A percentile compares a stretch with the other conserved stretches of the same genome.
Conservation (phyloP, 805 yeast genomes). For the Zygosaccharomyces bisporus region DNA sequence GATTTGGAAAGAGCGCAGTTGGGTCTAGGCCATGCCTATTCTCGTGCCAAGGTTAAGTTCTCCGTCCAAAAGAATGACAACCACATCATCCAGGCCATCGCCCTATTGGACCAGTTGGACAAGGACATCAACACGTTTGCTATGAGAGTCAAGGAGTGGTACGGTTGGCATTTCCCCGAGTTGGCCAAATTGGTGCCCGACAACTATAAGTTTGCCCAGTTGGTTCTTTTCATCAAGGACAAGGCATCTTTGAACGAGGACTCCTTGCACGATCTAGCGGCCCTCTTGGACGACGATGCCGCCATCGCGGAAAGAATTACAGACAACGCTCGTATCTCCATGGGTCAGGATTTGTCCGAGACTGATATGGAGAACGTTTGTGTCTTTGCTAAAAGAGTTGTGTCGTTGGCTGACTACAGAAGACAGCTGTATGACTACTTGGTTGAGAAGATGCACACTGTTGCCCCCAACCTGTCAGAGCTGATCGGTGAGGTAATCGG, state of each 20-base stretch:
- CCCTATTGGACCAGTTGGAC: conserved; percentile 93
- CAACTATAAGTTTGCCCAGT: conserved; percentile 79
- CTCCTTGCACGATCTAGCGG: conserved; percentile 85
- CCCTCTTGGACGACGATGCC: conserved; percentile 80
- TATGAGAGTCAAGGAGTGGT: conserved; percentile 97
- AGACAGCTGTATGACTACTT: conserved; percentile 76
- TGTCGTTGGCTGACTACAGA: conserved; percentile 87
- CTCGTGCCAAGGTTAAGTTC: conserved; percentile 98
- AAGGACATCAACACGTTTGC: conserved; percentile 97
- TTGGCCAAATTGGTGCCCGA: conserved; percentile 87
- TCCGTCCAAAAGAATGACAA: conserved; percentile 98
- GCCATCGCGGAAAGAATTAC: conserved; percentile 87
- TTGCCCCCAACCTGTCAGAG: conserved; percentile 95
- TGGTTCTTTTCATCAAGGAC: conserved; percentile 79
- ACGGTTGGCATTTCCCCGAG: conserved; percentile 99
- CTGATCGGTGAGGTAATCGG: conserved; percentile 98
- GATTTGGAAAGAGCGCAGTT: conserved; percentile 97
- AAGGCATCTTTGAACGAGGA: conserved; percentile 79
- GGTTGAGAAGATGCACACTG: conserved; percentile 93
- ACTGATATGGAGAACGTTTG: conserved; percentile 89
- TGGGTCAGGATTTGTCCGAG: conserved; percentile 98
- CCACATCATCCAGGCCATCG: conserved; percentile 98
- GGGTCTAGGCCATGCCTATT: conserved; percentile 98
- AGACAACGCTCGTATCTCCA: conserved; percentile 92
- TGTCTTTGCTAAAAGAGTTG: conserved; percentile 91